These are phyloP conservation scores for Paramecium sexaurelia DNA, from an alignment of 73 alveolate genomes.

Conservation along the genomic window DNA sequence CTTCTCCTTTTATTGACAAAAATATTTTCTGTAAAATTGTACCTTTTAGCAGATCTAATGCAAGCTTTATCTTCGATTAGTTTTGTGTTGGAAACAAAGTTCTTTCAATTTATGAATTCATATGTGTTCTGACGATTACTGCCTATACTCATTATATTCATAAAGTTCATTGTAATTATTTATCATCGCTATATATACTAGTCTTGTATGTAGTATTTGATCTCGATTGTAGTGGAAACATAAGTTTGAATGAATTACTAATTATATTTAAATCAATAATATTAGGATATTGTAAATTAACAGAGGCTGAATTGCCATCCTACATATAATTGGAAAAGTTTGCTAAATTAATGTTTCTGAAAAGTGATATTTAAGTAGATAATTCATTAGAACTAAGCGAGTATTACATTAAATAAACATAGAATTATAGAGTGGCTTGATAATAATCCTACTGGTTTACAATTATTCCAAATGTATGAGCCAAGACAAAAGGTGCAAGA, in stretches of 20 bases:
- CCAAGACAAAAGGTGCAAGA: constrained; percentile 52
- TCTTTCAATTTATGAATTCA: constrained; percentile 62
- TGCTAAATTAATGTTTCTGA: constrained; percentile 65
- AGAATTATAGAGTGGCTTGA: constrained; percentile 67
- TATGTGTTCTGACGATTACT: constrained; percentile 50
- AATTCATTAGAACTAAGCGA: constrained; percentile 60
- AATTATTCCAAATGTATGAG: constrained; percentile 50
- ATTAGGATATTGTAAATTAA: constrained; percentile 58
- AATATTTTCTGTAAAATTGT: constrained; percentile 63
- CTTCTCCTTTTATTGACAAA: constrained; percentile 55
- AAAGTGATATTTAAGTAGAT: constrained; percentile 63
- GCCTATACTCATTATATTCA: constrained; percentile 57
- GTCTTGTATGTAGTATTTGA: constrained; percentile 56
- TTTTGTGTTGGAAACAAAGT: constrained; percentile 21
- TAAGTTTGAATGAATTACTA: constrained; percentile 53
- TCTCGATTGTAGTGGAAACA: constrained; percentile 62
- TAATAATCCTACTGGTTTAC: constrained; percentile 47
- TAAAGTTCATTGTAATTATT: constrained; percentile 61
- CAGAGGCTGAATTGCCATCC: constrained; percentile 67
- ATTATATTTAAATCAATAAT: constrained; percentile 62
- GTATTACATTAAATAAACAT: background rate
- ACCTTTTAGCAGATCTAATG: constrained; percentile 62
- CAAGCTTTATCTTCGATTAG: constrained; percentile 43
- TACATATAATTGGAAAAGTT: constrained; percentile 53
- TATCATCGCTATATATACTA: background rate